Base-by-base conservation (phyloP, 305 asterid species). In the Caryopteris hybrid region DNA sequence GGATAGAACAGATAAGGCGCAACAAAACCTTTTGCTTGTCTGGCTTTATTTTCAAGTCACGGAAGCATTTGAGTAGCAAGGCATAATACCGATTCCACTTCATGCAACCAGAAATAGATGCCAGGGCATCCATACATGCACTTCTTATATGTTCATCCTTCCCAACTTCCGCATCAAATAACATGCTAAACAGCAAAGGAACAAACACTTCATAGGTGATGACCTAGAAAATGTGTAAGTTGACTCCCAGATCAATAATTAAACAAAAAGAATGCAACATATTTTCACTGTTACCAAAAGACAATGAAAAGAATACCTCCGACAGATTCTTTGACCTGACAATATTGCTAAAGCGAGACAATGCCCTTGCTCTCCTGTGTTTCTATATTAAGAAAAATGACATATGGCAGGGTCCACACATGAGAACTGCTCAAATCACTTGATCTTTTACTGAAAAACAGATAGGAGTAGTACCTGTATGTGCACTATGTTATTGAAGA, bases 311-410 rank as follows among this genome's bases (percentile, higher is more conserved):
- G 61, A 63, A 76, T 81, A 90, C 97, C 95, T 86, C 81, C 1
- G 95, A 87, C 59, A 89, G 78, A 80, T 53, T 76, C 59, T 79
- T 86, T 9, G 83, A 81, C 65, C 75, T 66, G 77, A 83, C 82
- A 52, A 71, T 73, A 67, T 61, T 85, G 66, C 71, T 72, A 80
- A 87, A 87, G 69, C 93, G 96, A 67, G 81, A 66, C 76, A 94
- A 75, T 45, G 98, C 99, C 88, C 85, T 91, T 9, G 96, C 95
- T 76, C 93, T 86, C 83, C 91, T 83, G 76, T 86, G 97, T 86
- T 88, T 94, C 99, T 94, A 76, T 74, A 85, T 62, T 69, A 64
- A 79, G 73, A 14, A 62, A 65, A 63, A 64, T 64, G 61, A 52
- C 31, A 68, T 56, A 25, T 63, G 51, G 36, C 46, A 47, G n/a